phyloP scores from a whole-genome alignment of 306 rosid genomes.

The Dryas alaskensis region DNA sequence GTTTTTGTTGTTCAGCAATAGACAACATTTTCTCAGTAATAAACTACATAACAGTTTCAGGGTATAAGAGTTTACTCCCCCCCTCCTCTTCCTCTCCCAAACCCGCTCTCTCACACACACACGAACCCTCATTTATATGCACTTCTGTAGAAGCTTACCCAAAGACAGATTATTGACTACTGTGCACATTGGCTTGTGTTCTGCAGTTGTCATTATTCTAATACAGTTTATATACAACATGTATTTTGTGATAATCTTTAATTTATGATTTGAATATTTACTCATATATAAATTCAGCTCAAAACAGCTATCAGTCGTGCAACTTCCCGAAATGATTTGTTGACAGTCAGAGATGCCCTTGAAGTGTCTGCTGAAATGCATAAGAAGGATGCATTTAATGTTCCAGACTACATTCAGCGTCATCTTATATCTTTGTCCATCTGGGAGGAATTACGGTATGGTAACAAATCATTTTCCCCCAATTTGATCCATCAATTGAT shows the following conservation, averaged over 20 bases:
- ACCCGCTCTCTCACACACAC: not conserved
- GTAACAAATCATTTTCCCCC: slow-evolving; percentile 11
- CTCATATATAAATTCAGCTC: slow-evolving; percentile 56
- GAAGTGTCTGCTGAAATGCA: slow-evolving; percentile 95
- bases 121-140: not conserved
- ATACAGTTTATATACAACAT: not conserved
- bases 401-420: slow-evolving; percentile 80
- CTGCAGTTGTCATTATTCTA: not conserved
- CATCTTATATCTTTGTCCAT: slow-evolving; percentile 92
- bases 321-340: slow-evolving; percentile 74
- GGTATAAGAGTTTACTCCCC: not conserved
- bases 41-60: not conserved
- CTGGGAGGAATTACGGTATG: slow-evolving; percentile 95
- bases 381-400: slow-evolving; percentile 86
- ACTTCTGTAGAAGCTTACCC: not conserved
- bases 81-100: not conserved
- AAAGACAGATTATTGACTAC: not conserved
- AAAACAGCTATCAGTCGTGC: slow-evolving; percentile 94
- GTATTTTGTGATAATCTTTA: not conserved
- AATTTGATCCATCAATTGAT: not conserved
- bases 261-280: not conserved
- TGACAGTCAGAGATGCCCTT: slow-evolving; percentile 92
- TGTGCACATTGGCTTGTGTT: not conserved
- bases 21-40: not conserved
- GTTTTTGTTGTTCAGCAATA: not conserved